Base-by-base conservation (phyloP, 2,329 filamentous ascomycete species). In the Cercospora nicotianae region DNA sequence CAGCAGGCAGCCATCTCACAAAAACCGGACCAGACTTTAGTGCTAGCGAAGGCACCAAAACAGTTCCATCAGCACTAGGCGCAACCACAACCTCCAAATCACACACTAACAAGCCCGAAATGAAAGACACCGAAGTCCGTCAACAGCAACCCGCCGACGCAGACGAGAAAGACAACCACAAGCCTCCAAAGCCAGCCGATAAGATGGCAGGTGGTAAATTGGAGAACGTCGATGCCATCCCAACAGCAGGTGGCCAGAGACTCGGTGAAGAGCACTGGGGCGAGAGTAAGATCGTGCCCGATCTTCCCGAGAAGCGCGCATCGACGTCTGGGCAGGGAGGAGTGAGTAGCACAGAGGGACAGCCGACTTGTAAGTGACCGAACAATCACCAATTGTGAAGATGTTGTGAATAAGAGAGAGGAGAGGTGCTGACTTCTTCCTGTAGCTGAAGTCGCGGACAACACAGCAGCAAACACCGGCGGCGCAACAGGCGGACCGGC, bases 181-280 rank as follows among this genome's bases (percentile, higher is more conserved):
- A 72, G 67, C 63, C 66, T 1, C 65, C 67, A 6, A 42, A 67
- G 55, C 62, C 58, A 18, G 64, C 66, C 28, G 63, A 64, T 39
- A 42, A 63, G 31, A 69, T 70, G 42, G 63, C 65, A 1, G 30
- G 18, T 20, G 53, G 51, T 36, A 64, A 64, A 30, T 60, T 67
- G 26, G 73, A 76, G 67, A 78, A 78, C 71, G 55, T 53, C 4
- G 66, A 69, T 45, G 69, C 76, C 55, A 78, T 78, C 60, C 77
- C 77, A 5, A 75, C 72, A 10, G 77, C 77, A 30, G 77, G 77
- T 13, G 77, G 76, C 30, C 69, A 77, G 67, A 70, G 69, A 53
- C 64, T 78, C 2, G 77, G 77, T 48, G 68, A 74, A 65, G 74
- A 75, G 69, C 75, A 77, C 68, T 77, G 75, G 76, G 77, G 77